These are phyloP conservation scores for Talaromyces marneffei DNA, from an alignment of 2,329 filamentous ascomycete species.

Conservation along the genomic window DNA sequence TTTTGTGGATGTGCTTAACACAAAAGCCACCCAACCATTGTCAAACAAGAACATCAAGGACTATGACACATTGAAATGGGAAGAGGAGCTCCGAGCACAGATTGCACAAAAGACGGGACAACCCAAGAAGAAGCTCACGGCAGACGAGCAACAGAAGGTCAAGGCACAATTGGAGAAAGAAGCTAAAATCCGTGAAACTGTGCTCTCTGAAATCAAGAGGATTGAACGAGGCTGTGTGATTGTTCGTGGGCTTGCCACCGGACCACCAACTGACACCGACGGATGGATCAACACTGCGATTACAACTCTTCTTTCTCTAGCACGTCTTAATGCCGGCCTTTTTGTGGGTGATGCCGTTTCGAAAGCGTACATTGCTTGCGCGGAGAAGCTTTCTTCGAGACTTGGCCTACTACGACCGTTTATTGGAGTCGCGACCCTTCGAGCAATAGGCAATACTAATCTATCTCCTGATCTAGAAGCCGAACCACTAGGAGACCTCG, in stretches of 20 bases:
- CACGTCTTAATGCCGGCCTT: constrained; percentile 67
- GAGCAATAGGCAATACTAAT: constrained; percentile 67
- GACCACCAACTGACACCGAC: constrained; percentile 81
- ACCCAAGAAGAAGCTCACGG: constrained; percentile 78
- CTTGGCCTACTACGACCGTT: constrained; percentile 74
- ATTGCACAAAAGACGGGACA: constrained; percentile 85
- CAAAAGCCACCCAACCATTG: constrained; percentile 63
- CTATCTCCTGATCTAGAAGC: constrained; percentile 66
- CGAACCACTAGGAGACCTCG: constrained; percentile 72
- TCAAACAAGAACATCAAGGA: constrained; percentile 90
- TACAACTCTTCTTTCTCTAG: constrained; percentile 64
- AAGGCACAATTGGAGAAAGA: constrained; percentile 89
- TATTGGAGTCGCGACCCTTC: constrained; percentile 78
- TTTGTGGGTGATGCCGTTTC: constrained; percentile 76
- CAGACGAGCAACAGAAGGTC: constrained; percentile 84
- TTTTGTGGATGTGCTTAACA: constrained; percentile 85
- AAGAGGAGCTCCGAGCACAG: constrained; percentile 80
- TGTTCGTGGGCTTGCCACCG: constrained; percentile 71
- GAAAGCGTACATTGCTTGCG: constrained; percentile 70
- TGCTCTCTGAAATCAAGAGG: constrained; percentile 63
- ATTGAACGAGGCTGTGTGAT: constrained; percentile 81
- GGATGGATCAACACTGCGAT: constrained; percentile 84
- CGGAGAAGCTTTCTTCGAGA: constrained; percentile 66
- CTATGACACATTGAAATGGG: constrained; percentile 95
- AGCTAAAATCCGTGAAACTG: constrained; percentile 65